phyloP scores from a whole-genome alignment of 345 rosid genomes.

The Microthlaspi erraticum region DNA sequence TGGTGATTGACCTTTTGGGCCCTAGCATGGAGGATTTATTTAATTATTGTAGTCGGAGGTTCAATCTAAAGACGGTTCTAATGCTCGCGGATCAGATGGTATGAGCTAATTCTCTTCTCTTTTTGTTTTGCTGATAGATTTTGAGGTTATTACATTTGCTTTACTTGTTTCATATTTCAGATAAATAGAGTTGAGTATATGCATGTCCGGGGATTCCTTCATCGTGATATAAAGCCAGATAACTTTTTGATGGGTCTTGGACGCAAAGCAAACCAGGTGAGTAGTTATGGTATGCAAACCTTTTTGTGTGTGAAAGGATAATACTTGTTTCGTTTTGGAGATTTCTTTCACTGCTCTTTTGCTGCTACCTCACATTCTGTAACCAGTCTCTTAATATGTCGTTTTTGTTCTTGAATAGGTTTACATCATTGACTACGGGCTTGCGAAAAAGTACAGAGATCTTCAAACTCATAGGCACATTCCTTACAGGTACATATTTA shows the following conservation, averaged over 20 bases:
- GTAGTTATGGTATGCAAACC: constrained; percentile 34
- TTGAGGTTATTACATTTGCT: constrained; percentile 9
- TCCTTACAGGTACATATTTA: constrained; percentile 40
- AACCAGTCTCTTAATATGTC: constrained; percentile 14
- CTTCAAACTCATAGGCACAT: constrained; percentile 50
- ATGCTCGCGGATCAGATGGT: constrained; percentile 97
- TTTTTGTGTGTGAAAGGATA: constrained; percentile 9
- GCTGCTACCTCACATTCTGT: not conserved
- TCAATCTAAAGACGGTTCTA: constrained; percentile 80
- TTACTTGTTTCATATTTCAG: constrained; percentile 39
- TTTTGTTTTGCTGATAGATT: not conserved
- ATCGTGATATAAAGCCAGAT: constrained; percentile 98
- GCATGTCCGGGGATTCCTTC: constrained; percentile 96
- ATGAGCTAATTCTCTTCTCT: constrained; percentile 3
- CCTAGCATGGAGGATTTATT: constrained; percentile 93
- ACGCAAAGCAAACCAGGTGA: constrained; percentile 97
- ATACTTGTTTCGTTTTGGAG: not conserved
- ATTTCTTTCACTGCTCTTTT: no score
- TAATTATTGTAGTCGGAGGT: constrained; percentile 85
- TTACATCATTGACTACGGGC: constrained; percentile 81
- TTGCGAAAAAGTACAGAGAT: constrained; percentile 56
- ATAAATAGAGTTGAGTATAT: constrained; percentile 92
- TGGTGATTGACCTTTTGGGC: constrained; percentile 94
- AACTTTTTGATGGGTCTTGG: constrained; percentile 98
- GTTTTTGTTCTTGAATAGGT: constrained; percentile 52